Evolutionary conservation across 1,284 basidiomycete species (phyloP).

Genomic region (Melampsora medusae): DNA sequence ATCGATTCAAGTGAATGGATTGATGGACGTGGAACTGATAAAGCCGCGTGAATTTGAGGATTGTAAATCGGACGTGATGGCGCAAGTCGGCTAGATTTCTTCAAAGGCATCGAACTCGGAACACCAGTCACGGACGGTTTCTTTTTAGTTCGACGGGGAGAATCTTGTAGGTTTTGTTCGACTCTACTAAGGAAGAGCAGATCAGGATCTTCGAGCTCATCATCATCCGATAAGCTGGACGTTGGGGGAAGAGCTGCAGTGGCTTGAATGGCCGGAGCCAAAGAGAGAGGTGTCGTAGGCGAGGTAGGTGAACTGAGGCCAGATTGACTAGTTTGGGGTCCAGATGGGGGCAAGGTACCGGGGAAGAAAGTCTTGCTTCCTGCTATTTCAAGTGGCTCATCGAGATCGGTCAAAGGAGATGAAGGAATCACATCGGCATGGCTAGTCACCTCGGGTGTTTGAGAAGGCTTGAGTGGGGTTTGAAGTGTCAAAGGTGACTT

Average conservation of each 20-base stretch:
- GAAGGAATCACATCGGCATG: background rate
- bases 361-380: no score
- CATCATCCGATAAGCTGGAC: background rate
- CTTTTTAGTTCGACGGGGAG: background rate
- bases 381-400: background rate
- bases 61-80: background rate
- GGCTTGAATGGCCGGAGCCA: background rate
- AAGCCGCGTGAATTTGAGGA: background rate
- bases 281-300: background rate
- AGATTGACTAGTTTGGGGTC: no score
- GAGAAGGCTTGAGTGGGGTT: background rate
- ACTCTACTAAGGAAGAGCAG: background rate
- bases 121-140: background rate
- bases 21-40: background rate
- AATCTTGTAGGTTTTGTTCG: background rate
- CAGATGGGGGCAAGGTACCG: no score
- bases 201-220: background rate
- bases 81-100: background rate
- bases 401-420: background rate
- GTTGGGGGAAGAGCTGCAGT: background rate
- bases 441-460: background rate
- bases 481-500: background rate
- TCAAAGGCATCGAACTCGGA: background rate
- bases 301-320: background rate
- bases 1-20: slow-evolving; percentile 1